Conservation (phyloP, 2,329 filamentous ascomycete genomes). For the Ophiognomonia clavigignenti-juglandacearum region DNA sequence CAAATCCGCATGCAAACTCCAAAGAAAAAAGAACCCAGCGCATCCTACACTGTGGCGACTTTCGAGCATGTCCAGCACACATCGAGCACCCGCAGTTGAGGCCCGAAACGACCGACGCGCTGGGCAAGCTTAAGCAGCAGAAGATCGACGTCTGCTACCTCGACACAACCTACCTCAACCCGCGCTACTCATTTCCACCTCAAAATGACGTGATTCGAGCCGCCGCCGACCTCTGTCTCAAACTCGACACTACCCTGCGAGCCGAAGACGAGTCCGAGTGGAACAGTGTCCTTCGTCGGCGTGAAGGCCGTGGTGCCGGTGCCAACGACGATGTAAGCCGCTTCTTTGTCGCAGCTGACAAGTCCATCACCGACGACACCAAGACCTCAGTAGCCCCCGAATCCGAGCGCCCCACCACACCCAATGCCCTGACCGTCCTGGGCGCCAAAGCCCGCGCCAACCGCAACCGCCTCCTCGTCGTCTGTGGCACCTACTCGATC, state of each 20-base stretch:
- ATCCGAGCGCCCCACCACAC: slow-evolving; percentile 3
- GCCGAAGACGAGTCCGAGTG: slow-evolving; percentile 39
- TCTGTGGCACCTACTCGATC: slow-evolving; percentile 96
- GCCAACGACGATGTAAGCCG: slow-evolving; percentile 44
- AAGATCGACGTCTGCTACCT: slow-evolving; percentile 94
- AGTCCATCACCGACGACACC: slow-evolving; percentile 17
- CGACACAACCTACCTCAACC: slow-evolving; percentile 94
- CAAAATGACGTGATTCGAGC: slow-evolving; percentile 84
- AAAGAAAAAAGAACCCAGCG: slow-evolving; percentile 62
- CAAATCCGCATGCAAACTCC: slow-evolving; percentile 3
- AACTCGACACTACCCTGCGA: slow-evolving; percentile 29
- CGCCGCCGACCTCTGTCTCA: slow-evolving; percentile 81
- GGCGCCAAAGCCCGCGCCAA: slow-evolving; percentile 12
- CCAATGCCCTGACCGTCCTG: slow-evolving; percentile 23
- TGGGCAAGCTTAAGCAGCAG: slow-evolving; percentile 71
- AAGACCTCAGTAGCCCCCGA: slow-evolving; percentile 17
- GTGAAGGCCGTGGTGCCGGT: slow-evolving; percentile 25
- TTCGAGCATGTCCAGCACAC: slow-evolving; percentile 83
- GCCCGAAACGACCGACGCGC: slow-evolving; percentile 65
- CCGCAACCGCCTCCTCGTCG: slow-evolving; percentile 72
- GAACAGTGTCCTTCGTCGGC: slow-evolving; percentile 35
- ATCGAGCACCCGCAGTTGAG: slow-evolving; percentile 75
- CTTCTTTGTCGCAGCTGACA: slow-evolving; percentile 38
- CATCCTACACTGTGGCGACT: slow-evolving; percentile 93
- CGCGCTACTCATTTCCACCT: slow-evolving; percentile 88